phyloP scores from a whole-genome alignment of 805 yeast genomes.

The Candida yuanshanica region DNA sequence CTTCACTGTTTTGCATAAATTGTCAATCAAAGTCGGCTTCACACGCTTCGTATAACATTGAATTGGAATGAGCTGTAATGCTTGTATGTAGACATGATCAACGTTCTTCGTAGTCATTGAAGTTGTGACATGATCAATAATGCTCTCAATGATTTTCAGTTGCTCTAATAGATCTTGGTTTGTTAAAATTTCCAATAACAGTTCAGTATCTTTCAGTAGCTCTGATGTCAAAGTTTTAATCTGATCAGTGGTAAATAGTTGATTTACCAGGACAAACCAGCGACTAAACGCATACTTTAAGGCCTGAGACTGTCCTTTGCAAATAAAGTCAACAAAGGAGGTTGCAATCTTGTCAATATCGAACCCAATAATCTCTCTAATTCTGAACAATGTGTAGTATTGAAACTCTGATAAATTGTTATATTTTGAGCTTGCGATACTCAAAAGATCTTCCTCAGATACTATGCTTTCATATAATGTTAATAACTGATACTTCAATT shows the following conservation, averaged over 20 bases:
- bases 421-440: slow-evolving; percentile 2
- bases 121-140: slow-evolving; percentile 22
- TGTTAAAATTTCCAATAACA: slow-evolving; percentile 23
- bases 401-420: slow-evolving; percentile 6
- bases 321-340: slow-evolving; percentile 24
- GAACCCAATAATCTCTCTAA: slow-evolving; percentile 38
- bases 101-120: slow-evolving; percentile 2
- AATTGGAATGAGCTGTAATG: slow-evolving; percentile 36
- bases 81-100: slow-evolving; percentile 2
- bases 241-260: slow-evolving; percentile 26
- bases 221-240: slow-evolving; percentile 25
- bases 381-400: slow-evolving; percentile 41
- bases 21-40: slow-evolving; percentile 25
- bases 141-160: slow-evolving; percentile 27
- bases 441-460: slow-evolving; percentile 20
- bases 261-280: slow-evolving; percentile 49
- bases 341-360: slow-evolving; percentile 17
- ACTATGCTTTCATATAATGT: slow-evolving; percentile 40
- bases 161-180: slow-evolving; percentile 46
- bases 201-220: slow-evolving; percentile 17
- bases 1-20: slow-evolving; percentile 11
- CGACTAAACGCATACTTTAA: slow-evolving; percentile 34
- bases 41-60: slow-evolving; percentile 39
- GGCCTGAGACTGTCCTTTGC: slow-evolving; percentile 9
- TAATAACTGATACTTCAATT: slow-evolving; percentile 39